Percentiles rank a stretch among this genome's conserved stretches.
These are phyloP conservation scores for Clathrus columnatus DNA, from an alignment of 768 basidiomycete species.

Conservation along the genomic window DNA sequence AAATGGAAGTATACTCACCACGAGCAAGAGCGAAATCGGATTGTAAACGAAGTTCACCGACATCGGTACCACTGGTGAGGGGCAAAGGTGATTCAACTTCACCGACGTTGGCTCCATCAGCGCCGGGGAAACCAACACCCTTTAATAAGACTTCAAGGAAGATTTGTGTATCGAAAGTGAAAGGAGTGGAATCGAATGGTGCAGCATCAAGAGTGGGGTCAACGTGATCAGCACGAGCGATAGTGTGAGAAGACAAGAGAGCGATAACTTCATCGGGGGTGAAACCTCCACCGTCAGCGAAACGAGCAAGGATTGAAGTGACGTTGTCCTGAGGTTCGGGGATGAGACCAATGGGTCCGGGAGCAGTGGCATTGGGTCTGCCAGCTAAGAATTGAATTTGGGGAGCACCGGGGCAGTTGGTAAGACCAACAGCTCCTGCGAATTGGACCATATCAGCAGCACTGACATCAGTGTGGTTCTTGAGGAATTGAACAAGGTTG, in stretches of 20 bases:
- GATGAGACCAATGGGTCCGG: conserved; percentile 14
- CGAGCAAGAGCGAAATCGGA: conserved; percentile 21
- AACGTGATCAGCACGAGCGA: conserved; percentile 13
- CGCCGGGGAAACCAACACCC: conserved; percentile 8
- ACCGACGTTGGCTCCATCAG: background rate
- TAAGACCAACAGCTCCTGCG: conserved; percentile 16
- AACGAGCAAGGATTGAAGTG: conserved; percentile 12
- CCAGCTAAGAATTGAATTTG: conserved; percentile 15
- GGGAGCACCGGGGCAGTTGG: conserved; percentile 20
- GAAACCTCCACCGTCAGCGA: conserved; percentile 13
- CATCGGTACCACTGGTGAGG: background rate
- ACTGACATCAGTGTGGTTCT: conserved; percentile 11
- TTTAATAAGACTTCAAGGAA: conserved; percentile 12
- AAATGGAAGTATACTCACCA: conserved; percentile 8
- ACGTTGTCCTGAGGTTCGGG: conserved; percentile 15
- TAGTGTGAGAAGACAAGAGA: conserved; percentile 14
- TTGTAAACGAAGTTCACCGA: conserved; percentile 22
- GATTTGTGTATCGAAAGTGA: conserved; percentile 14
- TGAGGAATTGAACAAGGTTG: conserved; percentile 15
- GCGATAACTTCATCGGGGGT: conserved; percentile 11
- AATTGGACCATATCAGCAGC: conserved; percentile 19
- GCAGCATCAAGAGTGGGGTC: conserved; percentile 1
- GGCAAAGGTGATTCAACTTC: conserved; percentile 20
- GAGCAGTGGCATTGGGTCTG: conserved; percentile 13
- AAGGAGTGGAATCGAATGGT: conserved; percentile 14